Percentiles rank a stretch among this genome's conserved stretches.
These are phyloP conservation scores for Funneliformis caledonium DNA, from an alignment of 371 early-diverging fungal species.

Conservation along the genomic window DNA sequence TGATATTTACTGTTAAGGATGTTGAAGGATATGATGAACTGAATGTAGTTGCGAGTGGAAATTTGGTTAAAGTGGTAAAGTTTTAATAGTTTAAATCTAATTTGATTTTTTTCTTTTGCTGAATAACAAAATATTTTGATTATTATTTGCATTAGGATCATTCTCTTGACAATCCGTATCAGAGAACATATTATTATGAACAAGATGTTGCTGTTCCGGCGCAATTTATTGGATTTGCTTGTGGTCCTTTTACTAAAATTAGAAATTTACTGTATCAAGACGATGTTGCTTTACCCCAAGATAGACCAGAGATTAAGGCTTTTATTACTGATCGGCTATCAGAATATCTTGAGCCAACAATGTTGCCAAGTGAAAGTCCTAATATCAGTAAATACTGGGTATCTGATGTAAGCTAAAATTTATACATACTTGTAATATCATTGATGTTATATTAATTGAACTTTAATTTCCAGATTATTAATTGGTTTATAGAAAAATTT, in stretches of 20 bases:
- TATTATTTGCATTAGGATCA: conserved; percentile 44
- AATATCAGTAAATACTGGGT: neutral
- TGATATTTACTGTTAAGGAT: conserved; percentile 80
- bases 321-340: neutral
- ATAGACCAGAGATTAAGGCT: conserved; percentile 13
- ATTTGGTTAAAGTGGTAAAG: conserved; percentile 66
- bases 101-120: neutral
- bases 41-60: conserved; percentile 78
- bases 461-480: neutral
- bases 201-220: conserved; percentile 65
- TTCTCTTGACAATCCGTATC: conserved; percentile 6
- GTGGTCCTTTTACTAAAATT: conserved; percentile 64
- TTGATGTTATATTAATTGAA: neutral
- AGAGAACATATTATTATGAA: conserved; percentile 21
- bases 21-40: conserved; percentile 60
- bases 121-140: neutral
- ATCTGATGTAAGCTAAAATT: neutral
- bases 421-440: neutral
- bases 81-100: neutral
- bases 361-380: neutral
- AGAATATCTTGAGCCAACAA: conserved; percentile 20
- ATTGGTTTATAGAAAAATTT: conserved; percentile 69
- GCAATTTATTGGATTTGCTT: conserved; percentile 73
- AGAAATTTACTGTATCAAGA: conserved; percentile 56
- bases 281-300: conserved; percentile 35